Conservation (phyloP, 805 yeast species). For the Barnettozyma pratensis region DNA sequence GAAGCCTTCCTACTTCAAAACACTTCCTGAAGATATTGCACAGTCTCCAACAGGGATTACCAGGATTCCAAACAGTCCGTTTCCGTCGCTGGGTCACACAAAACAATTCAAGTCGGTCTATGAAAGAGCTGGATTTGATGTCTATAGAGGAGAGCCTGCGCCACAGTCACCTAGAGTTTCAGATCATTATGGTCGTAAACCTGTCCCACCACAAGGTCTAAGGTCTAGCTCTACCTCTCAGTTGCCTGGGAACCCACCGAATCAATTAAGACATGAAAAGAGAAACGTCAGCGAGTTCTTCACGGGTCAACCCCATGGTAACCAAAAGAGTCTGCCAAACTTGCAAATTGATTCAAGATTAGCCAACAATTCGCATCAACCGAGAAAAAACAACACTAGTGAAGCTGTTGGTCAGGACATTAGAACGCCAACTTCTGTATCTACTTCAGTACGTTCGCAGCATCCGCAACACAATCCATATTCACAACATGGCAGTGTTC, state of each 20-base stretch:
- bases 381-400: neutral
- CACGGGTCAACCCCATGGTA: neutral
- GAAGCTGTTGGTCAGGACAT: neutral
- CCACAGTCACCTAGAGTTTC: neutral
- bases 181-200: neutral
- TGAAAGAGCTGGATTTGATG: slow-evolving; percentile 81
- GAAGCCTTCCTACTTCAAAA: slow-evolving; percentile 23
- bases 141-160: slow-evolving; percentile 27
- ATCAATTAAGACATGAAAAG: slow-evolving; percentile 6
- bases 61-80: slow-evolving; percentile 38
- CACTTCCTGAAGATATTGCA: slow-evolving; percentile 22
- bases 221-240: slow-evolving; percentile 15
- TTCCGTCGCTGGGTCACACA: slow-evolving; percentile 65
- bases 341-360: slow-evolving; percentile 6
- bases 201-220: slow-evolving; percentile 4
- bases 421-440: neutral
- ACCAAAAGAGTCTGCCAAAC: neutral
- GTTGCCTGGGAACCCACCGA: neutral
- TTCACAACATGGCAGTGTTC: neutral
- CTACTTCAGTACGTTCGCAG: neutral
- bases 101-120: slow-evolving; percentile 63
- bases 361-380: slow-evolving; percentile 4
- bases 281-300: slow-evolving; percentile 19
- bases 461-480: neutral
- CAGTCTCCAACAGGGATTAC: slow-evolving; percentile 22